phyloP scores from a whole-genome alignment of 1,284 basidiomycete species.

The Marasmius fiardii region DNA sequence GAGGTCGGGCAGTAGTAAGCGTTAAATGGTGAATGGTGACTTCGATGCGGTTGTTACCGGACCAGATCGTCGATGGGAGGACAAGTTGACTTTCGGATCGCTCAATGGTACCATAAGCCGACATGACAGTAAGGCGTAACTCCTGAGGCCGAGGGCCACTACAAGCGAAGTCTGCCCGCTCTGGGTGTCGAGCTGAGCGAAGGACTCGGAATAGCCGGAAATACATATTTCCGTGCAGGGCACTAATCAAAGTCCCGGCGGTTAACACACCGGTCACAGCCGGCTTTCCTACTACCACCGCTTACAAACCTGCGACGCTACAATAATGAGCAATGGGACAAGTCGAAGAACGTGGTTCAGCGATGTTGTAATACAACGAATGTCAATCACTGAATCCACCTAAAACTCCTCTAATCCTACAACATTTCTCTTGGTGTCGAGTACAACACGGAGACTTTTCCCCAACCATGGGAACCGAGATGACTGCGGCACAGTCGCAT shows the following conservation, averaged over 20 bases:
- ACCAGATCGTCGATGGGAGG: constrained; percentile 33
- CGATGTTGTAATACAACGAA: neutral
- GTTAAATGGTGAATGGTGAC: constrained; percentile 67
- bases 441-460: constrained; percentile 36
- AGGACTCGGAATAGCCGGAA: too few species aligned
- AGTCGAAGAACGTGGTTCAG: too few species aligned
- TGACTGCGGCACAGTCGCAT: constrained; percentile 5
- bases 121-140: constrained; percentile 21
- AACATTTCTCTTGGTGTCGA: constrained; percentile 42
- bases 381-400: too few species aligned
- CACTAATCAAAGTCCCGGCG: neutral
- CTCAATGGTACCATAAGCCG: constrained; percentile 44
- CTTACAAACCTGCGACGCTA: too few species aligned
- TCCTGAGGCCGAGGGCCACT: neutral
- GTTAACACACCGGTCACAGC: neutral
- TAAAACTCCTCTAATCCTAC: constrained; percentile 24
- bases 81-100: neutral
- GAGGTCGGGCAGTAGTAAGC: constrained; percentile 37
- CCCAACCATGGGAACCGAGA: constrained; percentile 36
- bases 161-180: too few species aligned
- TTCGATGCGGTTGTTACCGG: constrained; percentile 20
- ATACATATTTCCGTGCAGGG: neutral
- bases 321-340: too few species aligned
- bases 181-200: too few species aligned
- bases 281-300: too few species aligned